A percentile compares a stretch with the other conserved stretches of the same genome.
phyloP scores from a whole-genome alignment of 2,329 filamentous ascomycete species.

The Paecilomyces dactylethromorphus region DNA sequence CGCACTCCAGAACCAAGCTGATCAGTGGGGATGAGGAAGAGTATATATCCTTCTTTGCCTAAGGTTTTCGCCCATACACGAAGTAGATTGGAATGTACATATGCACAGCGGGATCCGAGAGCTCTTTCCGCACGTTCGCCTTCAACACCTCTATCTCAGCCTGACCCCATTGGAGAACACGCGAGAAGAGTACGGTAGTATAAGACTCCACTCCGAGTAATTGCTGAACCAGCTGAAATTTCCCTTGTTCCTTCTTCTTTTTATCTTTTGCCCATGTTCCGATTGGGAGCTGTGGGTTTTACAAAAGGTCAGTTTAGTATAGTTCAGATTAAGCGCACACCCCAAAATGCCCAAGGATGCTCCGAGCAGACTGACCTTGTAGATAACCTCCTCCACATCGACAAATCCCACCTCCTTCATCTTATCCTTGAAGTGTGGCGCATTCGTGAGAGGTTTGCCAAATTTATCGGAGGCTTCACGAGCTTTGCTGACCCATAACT shows the following conservation, averaged over 20 bases:
- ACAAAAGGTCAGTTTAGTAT: neutral
- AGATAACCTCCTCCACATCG: conserved; percentile 39
- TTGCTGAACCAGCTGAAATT: neutral
- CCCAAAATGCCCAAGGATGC: neutral
- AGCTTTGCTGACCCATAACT: conserved; percentile 4
- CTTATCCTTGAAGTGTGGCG: conserved; percentile 26
- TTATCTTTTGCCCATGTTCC: conserved; percentile 40
- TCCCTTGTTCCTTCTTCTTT: conserved; percentile 27
- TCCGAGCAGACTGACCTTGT: conserved; percentile 18
- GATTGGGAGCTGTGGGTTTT: conserved; percentile 33
- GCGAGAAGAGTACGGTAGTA: conserved; percentile 3
- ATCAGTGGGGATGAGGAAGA: neutral
- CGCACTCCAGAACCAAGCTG: neutral
- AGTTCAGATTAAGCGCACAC: neutral
- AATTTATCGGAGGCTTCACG: conserved; percentile 7
- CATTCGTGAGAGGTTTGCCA: conserved; percentile 12
- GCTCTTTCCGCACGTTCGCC: conserved; percentile 6
- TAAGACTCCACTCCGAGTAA: neutral
- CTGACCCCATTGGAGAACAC: conserved; percentile 6
- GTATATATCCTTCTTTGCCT: neutral
- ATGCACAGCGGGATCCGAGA: conserved; percentile 3
- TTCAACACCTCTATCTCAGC: conserved; percentile 7
- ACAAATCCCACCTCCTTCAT: conserved; percentile 45
- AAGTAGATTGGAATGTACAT: conserved; percentile 1
- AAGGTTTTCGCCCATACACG: conserved; percentile 2